phyloP scores from a whole-genome alignment of 257 asterid genomes.

The Scutellaria galericulata region DNA sequence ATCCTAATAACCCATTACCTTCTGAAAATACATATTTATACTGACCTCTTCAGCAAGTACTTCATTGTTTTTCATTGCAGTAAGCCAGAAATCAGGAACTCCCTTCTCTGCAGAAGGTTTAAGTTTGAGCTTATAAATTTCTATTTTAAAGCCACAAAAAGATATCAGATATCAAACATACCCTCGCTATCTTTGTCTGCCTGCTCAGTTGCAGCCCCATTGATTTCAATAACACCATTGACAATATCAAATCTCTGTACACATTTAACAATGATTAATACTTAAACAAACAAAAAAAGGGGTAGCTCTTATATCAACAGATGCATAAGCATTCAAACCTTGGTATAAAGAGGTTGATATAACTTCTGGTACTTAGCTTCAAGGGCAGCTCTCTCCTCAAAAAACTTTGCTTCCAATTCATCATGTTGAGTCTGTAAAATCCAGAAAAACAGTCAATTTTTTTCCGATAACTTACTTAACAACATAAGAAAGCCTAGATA shows the following conservation, averaged over 20 bases:
- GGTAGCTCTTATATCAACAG: not conserved
- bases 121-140: not conserved
- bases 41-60: constrained; percentile 76
- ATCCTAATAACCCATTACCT: not conserved
- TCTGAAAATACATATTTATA: not conserved
- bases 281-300: not conserved
- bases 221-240: constrained; percentile 56
- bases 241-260: constrained; percentile 67
- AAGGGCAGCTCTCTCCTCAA: constrained; percentile 66
- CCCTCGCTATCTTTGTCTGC: constrained; percentile 33
- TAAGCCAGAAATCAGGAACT: constrained; percentile 84
- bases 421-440: constrained; percentile 56
- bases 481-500: not conserved
- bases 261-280: constrained; percentile 10
- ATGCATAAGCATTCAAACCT: constrained; percentile 40
- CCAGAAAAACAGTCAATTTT: not conserved
- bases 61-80: constrained; percentile 77
- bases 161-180: constrained; percentile 11
- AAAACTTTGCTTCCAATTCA: constrained; percentile 61
- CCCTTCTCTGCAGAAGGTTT: constrained; percentile 58
- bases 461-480: not conserved
- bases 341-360: constrained; percentile 60
- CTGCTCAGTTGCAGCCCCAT: constrained; percentile 38
- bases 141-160: not conserved
- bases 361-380: constrained; percentile 72